These are phyloP conservation scores for Protomyces macrosporus DNA, from an alignment of 1,139 yeast genomes.

Conservation along the genomic window DNA sequence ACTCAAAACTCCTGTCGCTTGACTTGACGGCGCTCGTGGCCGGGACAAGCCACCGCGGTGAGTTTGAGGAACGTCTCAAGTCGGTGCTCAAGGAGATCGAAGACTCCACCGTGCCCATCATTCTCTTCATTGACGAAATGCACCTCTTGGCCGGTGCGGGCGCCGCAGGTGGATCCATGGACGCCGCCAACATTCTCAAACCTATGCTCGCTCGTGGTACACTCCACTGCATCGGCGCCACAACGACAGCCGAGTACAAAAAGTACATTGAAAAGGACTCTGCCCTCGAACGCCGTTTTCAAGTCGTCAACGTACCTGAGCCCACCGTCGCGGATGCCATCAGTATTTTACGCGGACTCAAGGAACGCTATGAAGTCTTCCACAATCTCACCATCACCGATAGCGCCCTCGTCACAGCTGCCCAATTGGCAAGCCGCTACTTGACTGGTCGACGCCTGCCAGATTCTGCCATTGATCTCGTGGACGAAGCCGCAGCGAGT, in stretches of 20 bases:
- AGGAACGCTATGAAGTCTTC: conserved; percentile 92
- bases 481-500: conserved; percentile 94
- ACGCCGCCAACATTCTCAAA: conserved; percentile 92
- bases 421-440: conserved; percentile 90
- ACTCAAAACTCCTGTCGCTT: conserved; percentile 73
- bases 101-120: conserved; percentile 76
- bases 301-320: conserved; percentile 91
- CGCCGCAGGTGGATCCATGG: conserved; percentile 51
- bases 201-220: conserved; percentile 97
- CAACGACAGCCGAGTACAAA: conserved; percentile 91
- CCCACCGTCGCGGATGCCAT: conserved; percentile 89
- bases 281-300: conserved; percentile 98
- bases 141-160: conserved; percentile 99
- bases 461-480: conserved; percentile 93
- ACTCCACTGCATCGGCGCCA: conserved; percentile 96
- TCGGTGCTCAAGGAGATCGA: conserved; percentile 93
- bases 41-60: conserved; percentile 98
- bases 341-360: conserved; percentile 92
- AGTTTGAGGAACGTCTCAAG: conserved; percentile 94
- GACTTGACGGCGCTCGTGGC: conserved; percentile 96
- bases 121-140: conserved; percentile 89
- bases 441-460: conserved; percentile 94
- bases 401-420: conserved; percentile 90
- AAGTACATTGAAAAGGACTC: conserved; percentile 92
- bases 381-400: conserved; percentile 97